Conservation (phyloP, 306 rosid genomes). For the Echinosophora koreensis region DNA sequence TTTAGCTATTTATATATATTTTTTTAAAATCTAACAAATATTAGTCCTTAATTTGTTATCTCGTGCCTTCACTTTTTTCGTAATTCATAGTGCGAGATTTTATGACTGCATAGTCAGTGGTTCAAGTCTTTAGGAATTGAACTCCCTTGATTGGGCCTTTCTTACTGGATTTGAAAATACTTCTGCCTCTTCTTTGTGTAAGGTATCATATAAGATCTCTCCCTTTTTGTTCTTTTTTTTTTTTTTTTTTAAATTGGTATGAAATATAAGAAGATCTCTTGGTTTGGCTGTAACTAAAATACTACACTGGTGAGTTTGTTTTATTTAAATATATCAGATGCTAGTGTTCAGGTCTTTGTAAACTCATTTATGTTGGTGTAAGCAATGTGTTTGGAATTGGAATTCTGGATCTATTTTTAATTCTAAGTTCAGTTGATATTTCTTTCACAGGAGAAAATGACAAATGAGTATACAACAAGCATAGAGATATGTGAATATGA, state of each 20-base stretch:
- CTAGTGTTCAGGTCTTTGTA: too few relatives aligned
- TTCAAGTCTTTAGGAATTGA: conserved; percentile 1
- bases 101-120: conserved; percentile 9
- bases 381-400: conserved; percentile 10
- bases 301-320: conserved; percentile 1
- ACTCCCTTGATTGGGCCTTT: conserved; percentile 33
- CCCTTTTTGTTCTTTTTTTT: background rate
- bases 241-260: background rate
- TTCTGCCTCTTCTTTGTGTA: conserved; percentile 8
- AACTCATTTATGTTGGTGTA: conserved; percentile 4
- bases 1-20: conserved; percentile 13
- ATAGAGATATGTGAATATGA: conserved; percentile 51
- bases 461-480: conserved; percentile 46
- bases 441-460: conserved; percentile 50
- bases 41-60: background rate
- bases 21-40: background rate
- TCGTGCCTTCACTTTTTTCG: conserved; percentile 17
- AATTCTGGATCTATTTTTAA: conserved; percentile 7
- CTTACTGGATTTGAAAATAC: conserved; percentile 27
- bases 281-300: conserved; percentile 8
- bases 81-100: background rate
- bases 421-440: conserved; percentile 45
- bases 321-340: background rate
- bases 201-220: conserved; percentile 11
- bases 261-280: background rate